Conservation (phyloP, 495 filamentous ascomycete genomes). For the Tricharina praecox region DNA sequence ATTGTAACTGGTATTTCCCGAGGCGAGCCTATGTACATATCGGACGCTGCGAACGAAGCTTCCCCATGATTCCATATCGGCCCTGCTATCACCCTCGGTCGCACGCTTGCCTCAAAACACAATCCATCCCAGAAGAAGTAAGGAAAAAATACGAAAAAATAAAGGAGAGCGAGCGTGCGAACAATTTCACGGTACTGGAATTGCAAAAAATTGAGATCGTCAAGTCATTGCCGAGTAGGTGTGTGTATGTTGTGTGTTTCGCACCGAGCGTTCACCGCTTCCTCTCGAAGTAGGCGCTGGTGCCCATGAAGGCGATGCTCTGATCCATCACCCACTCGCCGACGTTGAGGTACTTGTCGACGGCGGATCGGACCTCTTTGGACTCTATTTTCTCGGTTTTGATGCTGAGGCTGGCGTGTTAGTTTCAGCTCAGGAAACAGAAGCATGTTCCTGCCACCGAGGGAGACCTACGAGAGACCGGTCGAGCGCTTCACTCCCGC, state of each 20-base stretch:
- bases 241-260: too few species aligned
- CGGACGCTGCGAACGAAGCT: too few species aligned
- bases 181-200: too few species aligned
- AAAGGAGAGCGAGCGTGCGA: too few species aligned
- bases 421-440: slow-evolving; percentile 24
- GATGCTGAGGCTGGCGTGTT: slow-evolving; percentile 41
- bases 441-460: too few species aligned
- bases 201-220: neutral
- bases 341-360: slow-evolving; percentile 86
- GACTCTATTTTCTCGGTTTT: slow-evolving; percentile 74
- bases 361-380: slow-evolving; percentile 72
- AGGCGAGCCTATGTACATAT: too few species aligned
- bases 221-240: neutral
- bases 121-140: too few species aligned
- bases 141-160: too few species aligned
- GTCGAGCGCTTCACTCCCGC: slow-evolving; percentile 93
- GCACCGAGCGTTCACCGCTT: slow-evolving; percentile 40
- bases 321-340: slow-evolving; percentile 98
- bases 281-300: slow-evolving; percentile 77
- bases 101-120: too few species aligned
- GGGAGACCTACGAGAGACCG: slow-evolving; percentile 75
- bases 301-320: slow-evolving; percentile 75
- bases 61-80: too few species aligned
- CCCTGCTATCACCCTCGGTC: too few species aligned
- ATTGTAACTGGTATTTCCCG: too few species aligned